Percentiles rank a stretch among this genome's conserved stretches.
Conservation (phyloP, 208 protist genomes). For the Leishmania major region DNA sequence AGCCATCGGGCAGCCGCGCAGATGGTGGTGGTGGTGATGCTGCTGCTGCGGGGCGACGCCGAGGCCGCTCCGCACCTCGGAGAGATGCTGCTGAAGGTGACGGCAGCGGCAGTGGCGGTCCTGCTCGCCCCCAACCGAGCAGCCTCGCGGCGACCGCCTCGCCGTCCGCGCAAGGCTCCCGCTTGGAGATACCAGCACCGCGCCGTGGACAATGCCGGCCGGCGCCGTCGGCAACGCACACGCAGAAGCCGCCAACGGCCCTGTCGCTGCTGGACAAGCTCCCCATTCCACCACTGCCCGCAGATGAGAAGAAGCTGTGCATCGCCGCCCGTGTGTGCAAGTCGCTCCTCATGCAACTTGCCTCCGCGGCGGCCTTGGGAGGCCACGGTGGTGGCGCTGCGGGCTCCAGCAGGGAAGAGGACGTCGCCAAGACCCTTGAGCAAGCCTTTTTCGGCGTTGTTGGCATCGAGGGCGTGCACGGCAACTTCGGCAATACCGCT, state of each 20-base stretch:
- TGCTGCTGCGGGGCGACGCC: not conserved
- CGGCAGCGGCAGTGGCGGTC: not conserved
- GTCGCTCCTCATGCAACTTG: constrained; percentile 31
- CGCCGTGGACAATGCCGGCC: constrained; percentile 15
- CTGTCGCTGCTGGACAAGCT: constrained; percentile 6
- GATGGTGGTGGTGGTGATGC: constrained; percentile 2
- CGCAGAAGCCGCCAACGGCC: constrained; percentile 2
- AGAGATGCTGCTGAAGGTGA: not conserved
- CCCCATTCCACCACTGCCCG: constrained; percentile 11
- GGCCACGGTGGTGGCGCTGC: constrained; percentile 9
- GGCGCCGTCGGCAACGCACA: not conserved
- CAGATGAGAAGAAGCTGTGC: constrained; percentile 29
- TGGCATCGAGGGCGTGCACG: constrained; percentile 36
- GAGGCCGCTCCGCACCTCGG: not conserved
- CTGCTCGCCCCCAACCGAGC: not conserved
- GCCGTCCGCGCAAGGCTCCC: not conserved
- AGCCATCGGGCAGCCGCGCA: not conserved
- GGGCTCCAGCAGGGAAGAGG: constrained; percentile 24
- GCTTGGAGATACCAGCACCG: constrained; percentile 13
- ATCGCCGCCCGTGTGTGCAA: constrained; percentile 37
- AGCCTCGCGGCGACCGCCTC: not conserved
- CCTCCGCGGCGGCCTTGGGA: constrained; percentile 5
- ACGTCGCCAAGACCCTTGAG: constrained; percentile 37
- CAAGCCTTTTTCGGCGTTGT: constrained; percentile 64
- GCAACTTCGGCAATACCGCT: constrained; percentile 38